Base-by-base conservation (phyloP, 2,329 filamentous ascomycete species). In the Arthrobotrys sphaeroides region DNA sequence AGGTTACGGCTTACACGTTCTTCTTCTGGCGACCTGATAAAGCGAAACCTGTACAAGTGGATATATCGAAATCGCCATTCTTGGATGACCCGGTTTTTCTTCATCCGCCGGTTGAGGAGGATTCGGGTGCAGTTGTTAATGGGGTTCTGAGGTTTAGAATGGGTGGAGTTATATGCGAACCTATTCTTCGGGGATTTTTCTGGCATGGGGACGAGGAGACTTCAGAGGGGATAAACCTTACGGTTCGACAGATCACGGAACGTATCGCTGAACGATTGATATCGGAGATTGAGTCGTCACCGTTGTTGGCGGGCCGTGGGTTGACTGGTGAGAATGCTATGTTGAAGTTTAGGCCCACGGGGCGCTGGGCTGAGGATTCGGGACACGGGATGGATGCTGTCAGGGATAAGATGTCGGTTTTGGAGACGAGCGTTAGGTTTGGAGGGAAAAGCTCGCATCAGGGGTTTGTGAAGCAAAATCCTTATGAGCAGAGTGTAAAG, bases 61-160 rank as follows among this genome's bases (percentile, higher is more conserved):
- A 73, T 24, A 60, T 73, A 1, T 53, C 69, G 40, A 28, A 65
- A 10, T 73, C 49, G 7, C 51, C 59, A 9, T 51, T 73, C n/a
- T 38, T 73, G 42, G 69, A 73, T 22, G 69, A 73, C 7, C 60
- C 69, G 22, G 31, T 57, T 10, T 73, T 66, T 53, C n/a, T 45
- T 3, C 12, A 33, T 13, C 20, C 45, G 16, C 20, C 42, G 33
- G 28, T 10, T 6, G 24, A 49, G 1, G 53, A 40, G 18, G 13
- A 16, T 7, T 38, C 16, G 18, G 53, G 7, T 0, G 42, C 22
- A 22, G 38, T 26, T 10, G 2, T 55, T 9, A 24, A 33, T 2
- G 49, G 20, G 28, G 18, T 49, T 33, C 18, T 66, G 51, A 40
- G 12, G 53, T 66, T 73, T 43, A 65, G 69, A 12, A 60, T 66